phyloP scores from a whole-genome alignment of 305 asterid genomes.

The Salvia sclarea region DNA sequence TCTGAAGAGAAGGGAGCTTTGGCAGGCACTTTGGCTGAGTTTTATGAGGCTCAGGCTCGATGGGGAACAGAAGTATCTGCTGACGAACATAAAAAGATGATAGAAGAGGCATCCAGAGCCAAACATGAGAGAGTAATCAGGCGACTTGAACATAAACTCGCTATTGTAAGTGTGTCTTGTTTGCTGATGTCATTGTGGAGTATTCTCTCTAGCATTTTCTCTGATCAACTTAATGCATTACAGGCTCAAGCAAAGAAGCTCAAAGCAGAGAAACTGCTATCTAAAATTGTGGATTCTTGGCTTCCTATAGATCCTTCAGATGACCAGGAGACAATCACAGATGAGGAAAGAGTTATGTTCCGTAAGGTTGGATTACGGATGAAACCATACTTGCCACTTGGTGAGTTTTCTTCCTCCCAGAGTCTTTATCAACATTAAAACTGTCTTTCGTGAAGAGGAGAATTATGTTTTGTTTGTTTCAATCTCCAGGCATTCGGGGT shows the following conservation, averaged over 20 bases:
- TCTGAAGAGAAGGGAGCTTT: slow-evolving; percentile 58
- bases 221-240: slow-evolving; percentile 33
- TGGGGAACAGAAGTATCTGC: slow-evolving; percentile 81
- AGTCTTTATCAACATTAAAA: slow-evolving; percentile 2
- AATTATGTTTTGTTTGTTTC: slow-evolving; percentile 33
- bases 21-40: slow-evolving; percentile 92
- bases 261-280: slow-evolving; percentile 82
- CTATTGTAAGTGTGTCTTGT: slow-evolving; percentile 63
- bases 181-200: slow-evolving; percentile 12
- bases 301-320: slow-evolving; percentile 81
- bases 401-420: slow-evolving; percentile 49
- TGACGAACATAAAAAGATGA: slow-evolving; percentile 79
- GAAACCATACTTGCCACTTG: slow-evolving; percentile 95
- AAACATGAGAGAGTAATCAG: slow-evolving; percentile 64
- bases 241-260: slow-evolving; percentile 94
- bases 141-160: slow-evolving; percentile 82
- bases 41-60: slow-evolving; percentile 88
- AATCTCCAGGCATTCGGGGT: slow-evolving; percentile 80
- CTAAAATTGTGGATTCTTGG: slow-evolving; percentile 90
- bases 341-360: slow-evolving; percentile 89
- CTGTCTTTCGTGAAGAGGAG: slow-evolving; percentile 26
- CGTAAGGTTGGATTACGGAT: slow-evolving; percentile 88
- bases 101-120: slow-evolving; percentile 72
- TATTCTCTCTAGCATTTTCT: neutral
- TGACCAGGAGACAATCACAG: slow-evolving; percentile 97